Evolutionary conservation across 345 rosid genomes (phyloP).

Genomic region (Citrus sinensis): DNA sequence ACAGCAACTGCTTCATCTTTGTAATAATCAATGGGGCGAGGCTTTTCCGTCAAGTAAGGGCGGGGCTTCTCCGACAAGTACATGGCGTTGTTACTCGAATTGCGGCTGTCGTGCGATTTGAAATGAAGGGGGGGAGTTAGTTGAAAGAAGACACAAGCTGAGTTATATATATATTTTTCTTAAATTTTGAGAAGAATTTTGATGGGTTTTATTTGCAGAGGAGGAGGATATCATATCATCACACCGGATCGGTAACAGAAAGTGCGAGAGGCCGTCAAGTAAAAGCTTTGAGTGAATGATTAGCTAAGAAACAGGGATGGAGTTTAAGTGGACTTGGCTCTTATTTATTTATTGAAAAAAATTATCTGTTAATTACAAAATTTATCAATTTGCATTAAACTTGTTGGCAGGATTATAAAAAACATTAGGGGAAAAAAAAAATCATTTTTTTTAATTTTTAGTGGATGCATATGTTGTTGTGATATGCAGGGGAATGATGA

Average conservation of each 20-base stretch:
- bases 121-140: background rate
- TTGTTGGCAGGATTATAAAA: too few species aligned
- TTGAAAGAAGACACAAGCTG: background rate
- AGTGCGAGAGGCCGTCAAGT: slow-evolving; percentile 27
- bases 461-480: too few species aligned
- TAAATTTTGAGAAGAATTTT: background rate
- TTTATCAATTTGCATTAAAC: too few species aligned
- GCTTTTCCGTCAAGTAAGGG: slow-evolving; percentile 78
- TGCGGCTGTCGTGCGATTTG: background rate
- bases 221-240: too few species aligned
- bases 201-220: background rate
- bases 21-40: slow-evolving; percentile 72
- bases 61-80: slow-evolving; percentile 84
- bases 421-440: too few species aligned
- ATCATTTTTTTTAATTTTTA: too few species aligned
- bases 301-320: slow-evolving; percentile 12
- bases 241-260: too few species aligned
- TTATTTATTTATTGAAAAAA: background rate
- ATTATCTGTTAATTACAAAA: too few species aligned
- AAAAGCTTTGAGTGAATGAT: slow-evolving; percentile 24
- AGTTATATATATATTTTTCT: too few species aligned
- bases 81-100: slow-evolving; percentile 30
- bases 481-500: too few species aligned
- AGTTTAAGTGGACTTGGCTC: slow-evolving; percentile 12
- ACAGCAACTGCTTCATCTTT: slow-evolving; percentile 45